A percentile compares a stretch with the other conserved stretches of the same genome.
These are phyloP conservation scores for Amanita rimosa DNA, from an alignment of 768 basidiomycete genomes.

Conservation along the genomic window DNA sequence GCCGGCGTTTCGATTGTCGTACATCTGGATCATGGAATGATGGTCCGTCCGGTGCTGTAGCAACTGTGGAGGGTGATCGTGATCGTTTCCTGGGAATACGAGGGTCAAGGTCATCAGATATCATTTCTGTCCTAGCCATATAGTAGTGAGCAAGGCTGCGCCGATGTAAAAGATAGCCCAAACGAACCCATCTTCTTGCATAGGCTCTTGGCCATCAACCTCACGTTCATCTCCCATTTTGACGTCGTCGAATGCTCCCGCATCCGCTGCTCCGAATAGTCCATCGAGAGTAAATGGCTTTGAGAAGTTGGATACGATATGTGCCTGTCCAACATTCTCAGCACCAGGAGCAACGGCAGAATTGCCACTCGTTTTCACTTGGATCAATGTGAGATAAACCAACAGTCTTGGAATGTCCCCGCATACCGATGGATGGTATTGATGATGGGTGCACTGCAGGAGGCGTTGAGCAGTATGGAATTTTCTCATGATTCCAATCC, in stretches of 20 bases:
- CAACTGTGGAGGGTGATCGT: conserved; percentile 21
- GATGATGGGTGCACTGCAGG: conserved; percentile 70
- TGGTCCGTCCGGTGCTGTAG: conserved; percentile 5
- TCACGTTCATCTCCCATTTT: conserved; percentile 34
- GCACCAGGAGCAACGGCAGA: conserved; percentile 53
- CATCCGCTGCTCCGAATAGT: conserved; percentile 71
- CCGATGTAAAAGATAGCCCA: no score
- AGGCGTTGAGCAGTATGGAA: conserved; percentile 78
- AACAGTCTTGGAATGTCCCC: background rate
- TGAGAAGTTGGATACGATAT: conserved; percentile 60
- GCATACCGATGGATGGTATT: conserved; percentile 41
- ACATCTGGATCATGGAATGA: background rate
- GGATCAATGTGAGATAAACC: background rate
- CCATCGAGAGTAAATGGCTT: conserved; percentile 76
- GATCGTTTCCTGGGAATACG: conserved; percentile 26
- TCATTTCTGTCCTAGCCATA: conserved; percentile 19
- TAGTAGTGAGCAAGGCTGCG: background rate
- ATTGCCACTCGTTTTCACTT: conserved; percentile 16
- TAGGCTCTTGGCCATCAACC: conserved; percentile 20
- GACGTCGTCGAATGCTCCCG: conserved; percentile 60
- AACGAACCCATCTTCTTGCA: conserved; percentile 28
- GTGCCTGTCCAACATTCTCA: conserved; percentile 71
- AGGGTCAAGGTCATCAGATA: conserved; percentile 22
- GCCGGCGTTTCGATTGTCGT: conserved; percentile 50
- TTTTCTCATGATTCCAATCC: conserved; percentile 97